Evolutionary conservation across 1,139 yeast genomes (phyloP).

Genomic region (Scheffersomyces segobiensis): DNA sequence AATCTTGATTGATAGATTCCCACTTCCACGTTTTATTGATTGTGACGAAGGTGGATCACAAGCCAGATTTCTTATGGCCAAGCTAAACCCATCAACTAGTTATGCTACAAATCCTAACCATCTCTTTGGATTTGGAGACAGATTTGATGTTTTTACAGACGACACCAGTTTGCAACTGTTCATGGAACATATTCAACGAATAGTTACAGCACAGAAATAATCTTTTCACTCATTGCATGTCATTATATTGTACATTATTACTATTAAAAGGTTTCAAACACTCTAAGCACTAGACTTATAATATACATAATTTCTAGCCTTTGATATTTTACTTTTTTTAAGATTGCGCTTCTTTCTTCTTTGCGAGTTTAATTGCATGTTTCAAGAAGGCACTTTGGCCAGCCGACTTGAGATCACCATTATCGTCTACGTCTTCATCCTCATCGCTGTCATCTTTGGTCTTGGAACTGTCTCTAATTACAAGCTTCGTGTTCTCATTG

Average conservation of each 20-base stretch:
- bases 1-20: conserved; percentile 66
- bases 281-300: neutral
- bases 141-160: conserved; percentile 58
- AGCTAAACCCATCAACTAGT: conserved; percentile 70
- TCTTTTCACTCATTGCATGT: neutral
- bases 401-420: conserved; percentile 7
- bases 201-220: conserved; percentile 27
- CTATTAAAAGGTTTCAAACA: neutral
- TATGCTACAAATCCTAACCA: conserved; percentile 46
- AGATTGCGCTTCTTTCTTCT: conserved; percentile 11
- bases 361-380: conserved; percentile 29
- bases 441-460: conserved; percentile 12
- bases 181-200: conserved; percentile 56
- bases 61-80: conserved; percentile 74
- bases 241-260: neutral
- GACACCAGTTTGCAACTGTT: conserved; percentile 69
- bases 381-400: conserved; percentile 28
- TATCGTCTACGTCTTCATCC: conserved; percentile 11
- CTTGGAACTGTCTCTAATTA: conserved; percentile 14
- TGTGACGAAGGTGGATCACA: conserved; percentile 79
- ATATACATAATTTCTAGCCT: neutral
- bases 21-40: conserved; percentile 71
- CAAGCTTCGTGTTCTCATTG: conserved; percentile 28
- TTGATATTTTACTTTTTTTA: neutral
- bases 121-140: conserved; percentile 26